Base-by-base conservation (phyloP, 305 asterid species). In the Andrographis paniculata region DNA sequence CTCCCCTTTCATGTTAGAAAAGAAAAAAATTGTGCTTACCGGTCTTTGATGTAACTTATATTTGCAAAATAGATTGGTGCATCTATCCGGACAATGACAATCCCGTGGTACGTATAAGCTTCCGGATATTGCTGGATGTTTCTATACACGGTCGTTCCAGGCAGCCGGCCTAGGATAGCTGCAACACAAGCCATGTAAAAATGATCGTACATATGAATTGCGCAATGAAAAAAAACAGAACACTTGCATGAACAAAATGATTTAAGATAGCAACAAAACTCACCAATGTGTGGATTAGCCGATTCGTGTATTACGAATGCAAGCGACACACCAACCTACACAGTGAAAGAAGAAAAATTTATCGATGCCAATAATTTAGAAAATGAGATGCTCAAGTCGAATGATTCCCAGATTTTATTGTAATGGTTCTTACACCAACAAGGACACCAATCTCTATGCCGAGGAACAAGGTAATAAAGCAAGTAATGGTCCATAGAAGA, bases 281-380 rank as follows among this genome's bases (percentile, higher is more conserved):
- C 56, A 91, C 99, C 99, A 40, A 91, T 71, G 69, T 91, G 99
- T 28, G 99, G 99, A 65, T 91, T 91, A 51, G 99, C 99, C 50
- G 99, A 91, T 83, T 91, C 98, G 45, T 91, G 96, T 64, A 91
- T 83, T 62, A 91, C 98, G 77, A 91, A 91, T 71, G 99, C 99
- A 71, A 91, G 94, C 18, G 96, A 91, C 59, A 68, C 86, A 45
- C 99, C 99, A 64, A 91, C 99, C 99, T 91, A 37, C 19, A 46
- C 19, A 63, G 41, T 53, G 56, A 23, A 20, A 6, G 47, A 45
- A 15, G n/a, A n/a, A n/a, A n/a, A n/a, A n/a, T n/a, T n/a, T n/a
- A n/a, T n/a, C n/a, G n/a, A n/a, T n/a, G n/a, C n/a, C n/a, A n/a
- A n/a, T n/a, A n/a, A n/a, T n/a, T n/a, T n/a, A n/a, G n/a, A n/a